Percentiles rank a stretch among this genome's conserved stretches.
These are phyloP conservation scores for Suhomyces sp. DNA, from an alignment of 805 yeast species.

Conservation along the genomic window DNA sequence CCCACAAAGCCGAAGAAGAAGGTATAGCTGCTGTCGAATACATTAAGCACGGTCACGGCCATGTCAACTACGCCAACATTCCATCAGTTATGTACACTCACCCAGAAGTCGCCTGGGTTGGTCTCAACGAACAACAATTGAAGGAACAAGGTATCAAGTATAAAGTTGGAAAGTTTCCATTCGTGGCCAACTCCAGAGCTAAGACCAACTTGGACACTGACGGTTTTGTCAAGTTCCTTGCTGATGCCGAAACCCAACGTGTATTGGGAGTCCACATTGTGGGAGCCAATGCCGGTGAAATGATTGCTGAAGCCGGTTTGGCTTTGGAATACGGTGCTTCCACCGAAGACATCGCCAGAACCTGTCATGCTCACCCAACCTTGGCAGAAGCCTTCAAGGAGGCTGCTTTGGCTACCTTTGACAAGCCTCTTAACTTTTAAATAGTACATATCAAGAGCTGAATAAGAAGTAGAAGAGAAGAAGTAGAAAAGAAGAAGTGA, in stretches of 20 bases:
- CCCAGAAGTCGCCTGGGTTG: slow-evolving; percentile 99
- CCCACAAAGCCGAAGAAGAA: slow-evolving; percentile 99
- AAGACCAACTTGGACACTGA: slow-evolving; percentile 97
- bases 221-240: slow-evolving; percentile 92
- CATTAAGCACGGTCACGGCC: slow-evolving; percentile 92
- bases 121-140: slow-evolving; percentile 91
- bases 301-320: slow-evolving; percentile 98
- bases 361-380: slow-evolving; percentile 99
- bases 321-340: slow-evolving; percentile 99
- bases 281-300: slow-evolving; percentile 99
- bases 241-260: slow-evolving; percentile 97
- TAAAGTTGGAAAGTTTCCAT: slow-evolving; percentile 97
- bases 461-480: background rate
- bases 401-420: slow-evolving; percentile 91
- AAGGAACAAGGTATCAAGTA: slow-evolving; percentile 89
- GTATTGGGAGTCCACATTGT: slow-evolving; percentile 94
- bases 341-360: slow-evolving; percentile 95
- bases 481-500: too few relatives aligned
- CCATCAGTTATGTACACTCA: slow-evolving; percentile 99
- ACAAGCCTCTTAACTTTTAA: slow-evolving; percentile 85
- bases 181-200: slow-evolving; percentile 98
- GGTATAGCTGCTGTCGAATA: slow-evolving; percentile 98
- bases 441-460: background rate
- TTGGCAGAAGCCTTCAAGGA: slow-evolving; percentile 97
- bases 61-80: slow-evolving; percentile 95